Evolutionary conservation across 2,329 filamentous ascomycete genomes (phyloP), one percentile per base, ranked within the genome.

Genomic region (Beauveria australis): DNA sequence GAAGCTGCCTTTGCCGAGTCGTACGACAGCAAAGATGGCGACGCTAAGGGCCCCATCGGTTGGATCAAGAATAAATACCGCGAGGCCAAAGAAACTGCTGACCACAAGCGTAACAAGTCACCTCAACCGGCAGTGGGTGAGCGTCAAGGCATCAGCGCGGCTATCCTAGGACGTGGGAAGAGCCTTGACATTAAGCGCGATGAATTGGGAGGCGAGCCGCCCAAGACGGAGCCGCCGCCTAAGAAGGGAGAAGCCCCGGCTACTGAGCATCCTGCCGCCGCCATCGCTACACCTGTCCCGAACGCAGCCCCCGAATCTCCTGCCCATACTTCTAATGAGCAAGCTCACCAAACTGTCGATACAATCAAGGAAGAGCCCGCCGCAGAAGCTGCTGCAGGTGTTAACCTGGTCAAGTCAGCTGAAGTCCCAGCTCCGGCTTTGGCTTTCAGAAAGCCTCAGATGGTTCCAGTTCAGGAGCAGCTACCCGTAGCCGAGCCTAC

Each of bases 31-130:
- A 74, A 70, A 56, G 78, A 81, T 57, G 77, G 70, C 61, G 79
- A 83, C 9, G 81, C 83, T 40, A 80, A 77, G 65, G 80, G 81
- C 3, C 75, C 83, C 9, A 75, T 84, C 8, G 79, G 79, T 51
- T 85, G 83, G 82, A 80, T 85, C 64, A 83, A 79, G 68, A 81
- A 74, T 70, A 85, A 85, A 68, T 83, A 84, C 68, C 79, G 82
- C 28, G 82, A 83, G 66, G 80, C 79, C 56, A 85, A 83, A 69
- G 82, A 84, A 64, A 82, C 73, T 47, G 78, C 74, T 0, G 82
- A 84, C 60, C 76, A 81, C 52, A 76, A 80, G 65, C 77, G 83
- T 54, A 79, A 78, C 66, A 84, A 84, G 69, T 84, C 82, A 9
- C 82, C 82, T 3, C 79, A 82, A 2, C 73, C 73, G 8, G 48